Evolutionary conservation across 2,329 filamentous ascomycete species (phyloP).

Genomic region (Talaromyces sp.): DNA sequence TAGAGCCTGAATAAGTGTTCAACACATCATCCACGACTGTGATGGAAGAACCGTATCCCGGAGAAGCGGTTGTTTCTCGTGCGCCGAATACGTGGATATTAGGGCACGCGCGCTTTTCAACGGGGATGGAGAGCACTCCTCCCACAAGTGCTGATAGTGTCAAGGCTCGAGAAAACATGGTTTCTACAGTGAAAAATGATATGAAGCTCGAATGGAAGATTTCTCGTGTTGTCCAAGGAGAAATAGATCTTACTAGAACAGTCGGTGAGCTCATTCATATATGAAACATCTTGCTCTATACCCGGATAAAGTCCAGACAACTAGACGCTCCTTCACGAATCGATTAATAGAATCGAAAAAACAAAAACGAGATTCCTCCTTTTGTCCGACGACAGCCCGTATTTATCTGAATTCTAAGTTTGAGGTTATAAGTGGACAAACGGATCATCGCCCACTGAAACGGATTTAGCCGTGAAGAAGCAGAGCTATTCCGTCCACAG

Average conservation of each 20-base stretch:
- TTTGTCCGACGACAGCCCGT: neutral
- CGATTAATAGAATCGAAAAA: neutral
- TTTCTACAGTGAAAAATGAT: neutral
- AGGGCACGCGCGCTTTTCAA: conserved; percentile 38
- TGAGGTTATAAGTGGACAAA: neutral
- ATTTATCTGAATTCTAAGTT: neutral
- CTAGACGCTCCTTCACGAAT: neutral
- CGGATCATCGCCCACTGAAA: neutral
- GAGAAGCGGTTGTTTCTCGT: conserved; percentile 48
- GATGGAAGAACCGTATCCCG: conserved; percentile 52
- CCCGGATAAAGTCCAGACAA: neutral
- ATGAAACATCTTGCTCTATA: neutral
- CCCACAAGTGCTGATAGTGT: neutral
- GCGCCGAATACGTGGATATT: conserved; percentile 51
- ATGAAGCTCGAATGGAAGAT: neutral
- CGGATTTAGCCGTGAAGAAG: neutral
- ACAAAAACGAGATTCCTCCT: neutral
- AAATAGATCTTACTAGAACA: neutral
- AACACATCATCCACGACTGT: conserved; percentile 52
- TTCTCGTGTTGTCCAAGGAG: neutral
- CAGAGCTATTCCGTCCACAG: neutral
- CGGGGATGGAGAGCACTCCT: conserved; percentile 3
- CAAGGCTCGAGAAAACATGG: conserved; percentile 10
- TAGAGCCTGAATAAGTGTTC: conserved; percentile 49
- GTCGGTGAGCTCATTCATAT: conserved; percentile 2